These are phyloP conservation scores for Anethum foeniculum DNA, from an alignment of 140 eudicot species.

Conservation along the genomic window DNA sequence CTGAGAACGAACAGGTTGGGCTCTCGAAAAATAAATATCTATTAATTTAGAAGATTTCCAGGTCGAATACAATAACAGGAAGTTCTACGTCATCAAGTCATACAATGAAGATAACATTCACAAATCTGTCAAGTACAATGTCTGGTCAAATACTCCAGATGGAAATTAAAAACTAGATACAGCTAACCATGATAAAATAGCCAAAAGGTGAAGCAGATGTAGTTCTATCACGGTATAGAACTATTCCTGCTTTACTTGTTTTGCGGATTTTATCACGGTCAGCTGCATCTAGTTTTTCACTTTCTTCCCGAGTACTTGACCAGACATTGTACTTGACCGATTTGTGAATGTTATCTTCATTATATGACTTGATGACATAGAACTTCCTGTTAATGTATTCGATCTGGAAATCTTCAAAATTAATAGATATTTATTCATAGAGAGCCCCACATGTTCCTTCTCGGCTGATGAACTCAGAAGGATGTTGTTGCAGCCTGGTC, in stretches of 20 bases:
- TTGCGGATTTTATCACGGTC: slow-evolving; percentile 46
- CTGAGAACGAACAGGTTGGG: not conserved
- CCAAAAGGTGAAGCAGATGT: slow-evolving; percentile 33
- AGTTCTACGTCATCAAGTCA: slow-evolving; percentile 74
- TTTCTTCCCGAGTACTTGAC: slow-evolving; percentile 92
- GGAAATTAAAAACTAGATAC: slow-evolving; percentile 78
- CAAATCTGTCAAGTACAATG: slow-evolving; percentile 72
- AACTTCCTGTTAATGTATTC: slow-evolving; percentile 51
- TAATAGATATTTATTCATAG: slow-evolving; percentile 29
- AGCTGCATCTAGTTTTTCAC: slow-evolving; percentile 64
- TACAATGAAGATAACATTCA: slow-evolving; percentile 92
- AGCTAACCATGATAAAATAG: slow-evolving; percentile 52
- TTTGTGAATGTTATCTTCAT: too few species aligned
- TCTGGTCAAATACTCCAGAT: slow-evolving; percentile 88
- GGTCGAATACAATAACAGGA: slow-evolving; percentile 46
- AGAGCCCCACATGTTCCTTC: slow-evolving; percentile 23
- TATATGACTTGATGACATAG: slow-evolving; percentile 75
- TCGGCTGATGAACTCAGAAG: slow-evolving; percentile 15
- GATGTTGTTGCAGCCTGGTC: slow-evolving; percentile 43
- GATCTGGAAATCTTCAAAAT: slow-evolving; percentile 52
- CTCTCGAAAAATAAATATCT: slow-evolving; percentile 20
- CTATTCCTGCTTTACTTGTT: slow-evolving; percentile 34
- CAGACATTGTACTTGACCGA: slow-evolving; percentile 83
- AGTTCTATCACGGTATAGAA: slow-evolving; percentile 62
- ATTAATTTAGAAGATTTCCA: slow-evolving; percentile 56